These are phyloP conservation scores for Cyberlindnera xylosilytica DNA, from an alignment of 805 yeast species.

Conservation along the genomic window DNA sequence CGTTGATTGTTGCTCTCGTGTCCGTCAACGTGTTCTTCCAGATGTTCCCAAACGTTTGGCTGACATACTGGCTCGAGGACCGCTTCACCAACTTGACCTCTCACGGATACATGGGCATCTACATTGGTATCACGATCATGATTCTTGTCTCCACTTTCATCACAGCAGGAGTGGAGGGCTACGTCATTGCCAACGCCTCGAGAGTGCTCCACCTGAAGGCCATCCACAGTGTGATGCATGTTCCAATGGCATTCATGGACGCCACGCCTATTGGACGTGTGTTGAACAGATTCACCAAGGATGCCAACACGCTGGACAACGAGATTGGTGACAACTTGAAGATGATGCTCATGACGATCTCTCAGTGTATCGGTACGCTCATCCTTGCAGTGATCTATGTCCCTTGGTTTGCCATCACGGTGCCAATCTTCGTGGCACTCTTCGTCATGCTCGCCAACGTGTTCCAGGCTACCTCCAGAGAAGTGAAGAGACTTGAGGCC, in stretches of 20 bases:
- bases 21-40: not conserved
- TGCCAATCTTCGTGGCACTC: slow-evolving; percentile 45
- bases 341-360: slow-evolving; percentile 43
- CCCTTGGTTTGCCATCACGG: slow-evolving; percentile 70
- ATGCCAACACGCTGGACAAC: slow-evolving; percentile 75
- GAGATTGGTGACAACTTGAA: slow-evolving; percentile 65
- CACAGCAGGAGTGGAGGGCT: slow-evolving; percentile 32
- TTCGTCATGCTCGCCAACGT: slow-evolving; percentile 44
- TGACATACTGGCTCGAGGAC: slow-evolving; percentile 67
- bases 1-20: slow-evolving; percentile 11
- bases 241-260: slow-evolving; percentile 80
- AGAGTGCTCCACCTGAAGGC: slow-evolving; percentile 41
- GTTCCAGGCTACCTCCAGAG: slow-evolving; percentile 71
- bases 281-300: slow-evolving; percentile 38
- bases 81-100: slow-evolving; percentile 38
- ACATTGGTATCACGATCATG: slow-evolving; percentile 44
- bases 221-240: slow-evolving; percentile 51
- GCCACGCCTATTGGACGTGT: slow-evolving; percentile 45
- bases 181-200: slow-evolving; percentile 13
- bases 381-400: slow-evolving; percentile 62
- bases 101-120: slow-evolving; percentile 56
- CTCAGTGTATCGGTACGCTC: slow-evolving; percentile 52
- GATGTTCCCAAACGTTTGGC: slow-evolving; percentile 42
- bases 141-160: slow-evolving; percentile 35
- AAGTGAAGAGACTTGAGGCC: slow-evolving; percentile 74